phyloP scores from a whole-genome alignment of 495 filamentous ascomycete genomes.

The Astrocystis sublimbata region DNA sequence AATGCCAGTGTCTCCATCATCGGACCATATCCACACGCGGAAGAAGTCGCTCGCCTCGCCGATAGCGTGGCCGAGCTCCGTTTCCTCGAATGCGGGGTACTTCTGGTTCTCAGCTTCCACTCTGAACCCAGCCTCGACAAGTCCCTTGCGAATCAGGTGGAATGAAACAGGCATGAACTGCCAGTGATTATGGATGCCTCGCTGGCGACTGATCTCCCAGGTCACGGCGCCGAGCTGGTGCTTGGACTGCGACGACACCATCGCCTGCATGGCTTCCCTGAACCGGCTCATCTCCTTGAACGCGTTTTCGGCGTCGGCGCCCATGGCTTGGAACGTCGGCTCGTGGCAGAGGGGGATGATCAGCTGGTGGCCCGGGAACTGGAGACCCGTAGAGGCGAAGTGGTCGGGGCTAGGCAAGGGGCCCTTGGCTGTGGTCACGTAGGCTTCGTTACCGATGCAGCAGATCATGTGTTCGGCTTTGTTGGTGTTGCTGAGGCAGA shows the following conservation, averaged over 20 bases:
- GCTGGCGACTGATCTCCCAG: conserved; percentile 80
- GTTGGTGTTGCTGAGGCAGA: conserved; percentile 84
- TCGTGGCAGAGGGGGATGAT: conserved; percentile 83
- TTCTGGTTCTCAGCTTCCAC: conserved; percentile 77
- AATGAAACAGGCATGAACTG: conserved; percentile 82
- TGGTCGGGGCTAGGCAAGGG: conserved; percentile 70
- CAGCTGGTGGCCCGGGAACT: conserved; percentile 84
- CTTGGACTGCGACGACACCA: conserved; percentile 58
- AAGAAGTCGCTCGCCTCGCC: conserved; percentile 71
- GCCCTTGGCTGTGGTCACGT: conserved; percentile 89
- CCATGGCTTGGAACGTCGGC: conserved; percentile 55
- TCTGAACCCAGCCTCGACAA: conserved; percentile 81
- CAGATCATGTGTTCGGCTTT: conserved; percentile 84
- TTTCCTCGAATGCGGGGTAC: conserved; percentile 58
- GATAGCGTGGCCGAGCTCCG: conserved; percentile 33
- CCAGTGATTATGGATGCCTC: conserved; percentile 88
- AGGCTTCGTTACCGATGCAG: conserved; percentile 79
- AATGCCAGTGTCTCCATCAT: conserved; percentile 42
- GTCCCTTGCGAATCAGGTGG: conserved; percentile 61
- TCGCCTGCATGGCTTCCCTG: conserved; percentile 67
- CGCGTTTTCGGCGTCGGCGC: conserved; percentile 61
- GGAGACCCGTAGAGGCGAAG: conserved; percentile 59
- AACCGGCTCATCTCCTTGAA: conserved; percentile 81
- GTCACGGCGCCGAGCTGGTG: conserved; percentile 75
- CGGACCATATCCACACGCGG: conserved; percentile 76